Percentiles rank a stretch among this genome's conserved stretches.
phyloP scores from a whole-genome alignment of 495 filamentous ascomycete genomes.

The Annulohypoxylon nitens region DNA sequence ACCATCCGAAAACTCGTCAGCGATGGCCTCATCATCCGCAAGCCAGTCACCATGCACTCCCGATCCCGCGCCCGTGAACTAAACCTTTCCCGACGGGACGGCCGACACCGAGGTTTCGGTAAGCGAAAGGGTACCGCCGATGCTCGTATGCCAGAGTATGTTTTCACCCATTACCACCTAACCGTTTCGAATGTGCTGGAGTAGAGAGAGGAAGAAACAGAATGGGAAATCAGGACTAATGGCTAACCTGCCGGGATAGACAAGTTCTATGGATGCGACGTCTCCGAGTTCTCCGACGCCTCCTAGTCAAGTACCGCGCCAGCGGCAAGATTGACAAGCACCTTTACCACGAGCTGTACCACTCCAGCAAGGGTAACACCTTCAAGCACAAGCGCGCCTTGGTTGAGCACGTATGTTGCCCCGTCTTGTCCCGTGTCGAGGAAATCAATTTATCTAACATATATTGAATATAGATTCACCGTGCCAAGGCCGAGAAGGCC shows the following conservation, averaged over 20 bases:
- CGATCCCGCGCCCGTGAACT: constrained; percentile 93
- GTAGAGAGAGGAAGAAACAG: not conserved
- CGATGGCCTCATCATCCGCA: constrained; percentile 99
- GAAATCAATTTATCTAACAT: constrained; percentile 38
- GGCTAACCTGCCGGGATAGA: constrained; percentile 60
- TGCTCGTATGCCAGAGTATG: constrained; percentile 98
- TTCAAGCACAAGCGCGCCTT: constrained; percentile 99
- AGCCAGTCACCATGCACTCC: constrained; percentile 99
- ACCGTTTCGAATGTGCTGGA: not conserved
- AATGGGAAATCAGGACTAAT: not conserved
- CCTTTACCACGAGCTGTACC: constrained; percentile 99
- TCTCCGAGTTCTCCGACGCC: constrained; percentile 97
- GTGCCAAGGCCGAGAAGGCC: constrained; percentile 98
- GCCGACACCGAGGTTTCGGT: constrained; percentile 97
- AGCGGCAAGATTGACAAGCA: constrained; percentile 99
- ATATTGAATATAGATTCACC: constrained; percentile 84
- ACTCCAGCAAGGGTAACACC: constrained; percentile 99
- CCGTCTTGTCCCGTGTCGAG: not conserved
- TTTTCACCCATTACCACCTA: constrained; percentile 27
- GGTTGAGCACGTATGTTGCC: constrained; percentile 94
- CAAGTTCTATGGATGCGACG: constrained; percentile 99
- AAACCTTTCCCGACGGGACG: constrained; percentile 88
- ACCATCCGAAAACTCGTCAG: constrained; percentile 99
- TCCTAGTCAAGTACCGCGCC: constrained; percentile 99
- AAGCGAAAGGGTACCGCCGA: constrained; percentile 99